Evolutionary conservation across 2,329 filamentous ascomycete genomes (phyloP).

Genomic region (Capronia americana): DNA sequence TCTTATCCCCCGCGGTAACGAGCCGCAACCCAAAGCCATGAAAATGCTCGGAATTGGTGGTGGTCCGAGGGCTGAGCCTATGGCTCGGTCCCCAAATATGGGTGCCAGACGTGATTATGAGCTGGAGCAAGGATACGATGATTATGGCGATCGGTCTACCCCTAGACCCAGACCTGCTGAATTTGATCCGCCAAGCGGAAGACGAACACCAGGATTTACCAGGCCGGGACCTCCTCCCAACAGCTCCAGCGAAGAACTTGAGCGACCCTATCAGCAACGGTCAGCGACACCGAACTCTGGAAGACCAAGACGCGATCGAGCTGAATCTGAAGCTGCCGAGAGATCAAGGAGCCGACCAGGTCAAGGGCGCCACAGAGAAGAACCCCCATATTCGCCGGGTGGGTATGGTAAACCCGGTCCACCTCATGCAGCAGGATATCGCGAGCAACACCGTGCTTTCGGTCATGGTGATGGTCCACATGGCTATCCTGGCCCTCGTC

Average conservation of each 20-base stretch:
- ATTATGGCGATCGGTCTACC: slow-evolving; percentile 12
- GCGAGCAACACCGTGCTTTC: slow-evolving; percentile 27
- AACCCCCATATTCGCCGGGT: slow-evolving; percentile 41
- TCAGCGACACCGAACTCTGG: slow-evolving; percentile 42
- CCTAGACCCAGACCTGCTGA: slow-evolving; percentile 27
- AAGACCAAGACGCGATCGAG: slow-evolving; percentile 54
- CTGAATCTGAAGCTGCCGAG: slow-evolving; percentile 60
- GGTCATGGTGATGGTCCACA: slow-evolving; percentile 22
- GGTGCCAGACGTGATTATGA: slow-evolving; percentile 17
- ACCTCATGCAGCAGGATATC: slow-evolving; percentile 8
- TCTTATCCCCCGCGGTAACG: slow-evolving; percentile 42
- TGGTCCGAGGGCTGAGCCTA: slow-evolving; percentile 16
- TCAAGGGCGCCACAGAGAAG: slow-evolving; percentile 54
- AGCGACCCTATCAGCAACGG: slow-evolving; percentile 31
- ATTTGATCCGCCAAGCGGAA: slow-evolving; percentile 23
- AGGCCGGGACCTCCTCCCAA: slow-evolving; percentile 15
- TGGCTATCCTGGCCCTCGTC: slow-evolving; percentile 18
- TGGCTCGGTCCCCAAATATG: slow-evolving; percentile 23
- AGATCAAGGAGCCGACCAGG: slow-evolving; percentile 62
- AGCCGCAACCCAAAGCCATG: slow-evolving; percentile 46
- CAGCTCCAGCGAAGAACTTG: slow-evolving; percentile 27
- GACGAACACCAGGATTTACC: slow-evolving; percentile 25
- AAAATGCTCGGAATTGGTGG: slow-evolving; percentile 50
- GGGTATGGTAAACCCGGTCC: slow-evolving; percentile 23
- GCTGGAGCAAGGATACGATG: slow-evolving; percentile 25